Conservation (phyloP, 257 asterid species). For the Scutellaria barbata region DNA sequence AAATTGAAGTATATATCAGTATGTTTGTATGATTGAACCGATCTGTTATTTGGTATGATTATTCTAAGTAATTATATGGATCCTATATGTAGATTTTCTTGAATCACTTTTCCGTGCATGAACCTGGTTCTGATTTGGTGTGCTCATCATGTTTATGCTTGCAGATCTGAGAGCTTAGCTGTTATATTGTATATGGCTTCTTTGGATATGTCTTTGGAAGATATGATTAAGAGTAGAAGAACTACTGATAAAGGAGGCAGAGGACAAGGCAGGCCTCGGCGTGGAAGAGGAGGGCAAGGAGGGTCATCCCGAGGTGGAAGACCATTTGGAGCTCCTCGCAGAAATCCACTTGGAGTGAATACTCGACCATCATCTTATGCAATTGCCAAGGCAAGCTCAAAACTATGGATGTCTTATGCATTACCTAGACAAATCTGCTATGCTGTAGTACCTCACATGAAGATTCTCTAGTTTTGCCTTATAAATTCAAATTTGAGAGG, state of each 20-base stretch:
- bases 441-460: slow-evolving; percentile 51
- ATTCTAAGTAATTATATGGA: not conserved
- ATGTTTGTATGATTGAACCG: not conserved
- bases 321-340: slow-evolving; percentile 64
- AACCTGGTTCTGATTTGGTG: not conserved
- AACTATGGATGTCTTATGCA: slow-evolving; percentile 69
- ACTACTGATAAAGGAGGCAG: slow-evolving; percentile 62
- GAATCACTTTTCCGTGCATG: not conserved
- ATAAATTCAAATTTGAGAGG: slow-evolving; percentile 45
- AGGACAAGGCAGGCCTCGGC: slow-evolving; percentile 69
- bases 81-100: not conserved
- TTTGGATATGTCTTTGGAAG: slow-evolving; percentile 80
- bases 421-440: slow-evolving; percentile 59
- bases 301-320: slow-evolving; percentile 81
- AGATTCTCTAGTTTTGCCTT: slow-evolving; percentile 57
- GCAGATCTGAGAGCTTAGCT: slow-evolving; percentile 34
- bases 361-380: slow-evolving; percentile 62
- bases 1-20: too few species aligned
- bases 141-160: not conserved
- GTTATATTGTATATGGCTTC: slow-evolving; percentile 64
- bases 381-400: slow-evolving; percentile 98
- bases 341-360: slow-evolving; percentile 83
- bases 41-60: not conserved
- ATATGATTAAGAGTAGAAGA: slow-evolving; percentile 83
- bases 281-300: slow-evolving; percentile 69